Base-by-base conservation (phyloP, 208 protist species). In the Trypanosoma mega region DNA sequence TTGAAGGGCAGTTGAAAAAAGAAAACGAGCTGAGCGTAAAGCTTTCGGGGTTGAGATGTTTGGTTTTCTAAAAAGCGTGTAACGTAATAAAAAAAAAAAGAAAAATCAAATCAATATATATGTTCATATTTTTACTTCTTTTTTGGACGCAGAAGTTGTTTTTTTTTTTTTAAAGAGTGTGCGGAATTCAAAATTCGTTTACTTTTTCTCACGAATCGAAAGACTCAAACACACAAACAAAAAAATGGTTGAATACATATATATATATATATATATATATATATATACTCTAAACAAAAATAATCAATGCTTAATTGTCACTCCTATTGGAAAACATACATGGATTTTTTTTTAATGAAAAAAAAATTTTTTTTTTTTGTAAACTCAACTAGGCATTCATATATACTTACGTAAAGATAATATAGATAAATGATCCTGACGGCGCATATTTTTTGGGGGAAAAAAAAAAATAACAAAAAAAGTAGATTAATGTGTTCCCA, bases 191-290 rank as follows among this genome's bases (percentile, higher is more conserved):
- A 48, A 18, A 31, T 12, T 44, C n/a, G 62, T 12, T 21, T 21
- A 41, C 20, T 52, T 18, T 49, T 31, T 36, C 14, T 63, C 5
- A 54, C 16, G 49, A 20, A 8, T 52, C 30, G 20, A 21, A 54
- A 37, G 21, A 31, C 9, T 27, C 27, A 24, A 27, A 67, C 52
- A 72, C 55, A 46, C 43, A 58, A 66, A 60, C 27, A 67, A 9
- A 67, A 21, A 48, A 46, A n/a, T 16, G 23, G 24, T 14, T 56
- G 27, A n/a, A 46, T 63, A 45, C 16, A 27, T 54, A 29, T 65
- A 31, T 47, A 34, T 65, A 23, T 59, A 52, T 23, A 1, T 41
- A 50, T 72, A 39, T 52, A 14, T 36, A 45, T 53, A 54, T n/a
- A 20, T 65, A 21, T 58, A 49, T 65, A 34, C 24, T 31, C 39